Evolutionary conservation across 2,329 filamentous ascomycete species (phyloP), one percentile per base, ranked within the genome.

Genomic region (Zymoseptoria brevis): DNA sequence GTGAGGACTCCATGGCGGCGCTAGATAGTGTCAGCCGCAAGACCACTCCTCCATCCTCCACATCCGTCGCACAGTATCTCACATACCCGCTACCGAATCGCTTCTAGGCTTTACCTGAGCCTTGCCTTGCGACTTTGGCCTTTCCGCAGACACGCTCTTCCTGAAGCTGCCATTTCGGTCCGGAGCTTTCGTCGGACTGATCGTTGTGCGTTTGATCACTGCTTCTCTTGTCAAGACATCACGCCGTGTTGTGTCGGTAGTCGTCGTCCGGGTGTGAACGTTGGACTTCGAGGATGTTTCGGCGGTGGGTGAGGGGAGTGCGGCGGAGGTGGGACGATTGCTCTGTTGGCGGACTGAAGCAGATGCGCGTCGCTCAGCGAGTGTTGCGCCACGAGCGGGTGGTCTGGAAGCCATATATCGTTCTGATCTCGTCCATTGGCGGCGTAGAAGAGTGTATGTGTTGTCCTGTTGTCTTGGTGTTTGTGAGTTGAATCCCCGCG

Each of bases 1-100:
- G 71, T 90, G 83, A 0, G 94, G 93, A 58, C 85, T 86, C 94
- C 94, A 97, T 69, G 79, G 74, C 55, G 71, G 75, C 69, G 63
- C 58, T 69, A 51, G 26, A 7, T 8, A 9, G 13, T 29, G 51
- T 56, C 19, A 56, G 54, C 19, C 19, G 21, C 9, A 24, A 13
- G 13, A 1, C 19, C 19, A 35, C 21, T 53, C 16, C 16, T 2
- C 1, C 22, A 11, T 53, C 50, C 19, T 22, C 16, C 50, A 26
- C 22, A 16, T 41, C 35, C 35, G 1, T 41, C 21, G n/a, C 52
- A 16, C 22, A 3, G 29, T 19, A 2, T 19, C 13, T 55, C 9
- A 66, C 62, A 58, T 66, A 66, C 63, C 60, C 56, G 60, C 58
- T 58, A 24, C 60, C 22, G 62, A 60, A 50, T 59, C 58, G 41